Evolutionary conservation across 2,329 filamentous ascomycete species (phyloP), one percentile per base, ranked within the genome.

Genomic region (Claviceps sp.): DNA sequence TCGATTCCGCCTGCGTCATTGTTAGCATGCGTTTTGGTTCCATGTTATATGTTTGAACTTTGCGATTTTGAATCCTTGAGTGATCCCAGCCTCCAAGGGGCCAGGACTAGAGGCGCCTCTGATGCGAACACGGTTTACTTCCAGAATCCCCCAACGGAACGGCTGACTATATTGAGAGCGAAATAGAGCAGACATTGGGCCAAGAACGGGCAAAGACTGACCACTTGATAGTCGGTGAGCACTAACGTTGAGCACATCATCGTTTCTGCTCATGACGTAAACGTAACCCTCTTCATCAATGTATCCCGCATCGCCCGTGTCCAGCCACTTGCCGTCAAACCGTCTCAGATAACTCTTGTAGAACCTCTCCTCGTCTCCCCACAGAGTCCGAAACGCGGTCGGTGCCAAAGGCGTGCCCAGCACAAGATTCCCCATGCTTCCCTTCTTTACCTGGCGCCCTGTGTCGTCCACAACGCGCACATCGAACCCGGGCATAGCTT

Each of bases 241-340:
- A 42, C 89, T 90, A n/a, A 95, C 90, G 63, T 96, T 96, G 63
- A 96, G 89, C 54, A 96, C 85, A 65, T 96, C 90, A 69, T 96
- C 90, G 37, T 72, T 75, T 42, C 80, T 70, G 42, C 76, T 76
- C 80, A 83, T 82, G 58, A 84, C 78, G 57, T 78, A 76, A 42
- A 83, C 74, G 59, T 82, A 82, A 4, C 80, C 80, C 42, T 91
- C 83, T 14, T 76, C 66, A 62, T 96, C 90, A 53, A 96, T 81
- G 73, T 89, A 82, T 0, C 91, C 90, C 0, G 89, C 85, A 64
- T 97, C 90, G 2, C 90, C 91, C 0, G 90, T 96, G 63, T 97
- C 90, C 44, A 96, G 68, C 87, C 88, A 96, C 59, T 78, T 78
- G 0, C 89, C 88, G 5, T 78, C 61, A 62, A 96, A 97, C 14